Percentiles rank a stretch among this genome's conserved stretches.
Evolutionary conservation across 192 early-diverging fungal genomes (phyloP).

Genomic region (Chytriomyces sp.): DNA sequence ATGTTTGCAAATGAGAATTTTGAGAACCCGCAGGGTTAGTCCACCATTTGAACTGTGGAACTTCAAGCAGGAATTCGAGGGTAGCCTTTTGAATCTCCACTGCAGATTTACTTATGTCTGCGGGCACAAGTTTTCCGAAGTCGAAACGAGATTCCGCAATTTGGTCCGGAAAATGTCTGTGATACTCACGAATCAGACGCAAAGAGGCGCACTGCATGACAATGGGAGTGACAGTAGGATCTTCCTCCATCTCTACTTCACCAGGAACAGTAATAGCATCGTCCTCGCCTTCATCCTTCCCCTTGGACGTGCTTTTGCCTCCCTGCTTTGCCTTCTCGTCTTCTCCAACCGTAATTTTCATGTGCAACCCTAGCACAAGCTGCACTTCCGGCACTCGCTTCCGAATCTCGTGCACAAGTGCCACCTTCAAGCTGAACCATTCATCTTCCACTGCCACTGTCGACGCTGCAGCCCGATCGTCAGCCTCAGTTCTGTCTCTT

Average conservation of each 20-base stretch:
- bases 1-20: slow-evolving; percentile 22
- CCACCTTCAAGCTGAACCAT: slow-evolving; percentile 22
- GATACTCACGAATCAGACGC: slow-evolving; percentile 67
- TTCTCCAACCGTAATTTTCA: slow-evolving; percentile 32
- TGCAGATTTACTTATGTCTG: slow-evolving; percentile 44
- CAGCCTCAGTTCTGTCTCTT: neutral
- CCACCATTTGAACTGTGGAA: slow-evolving; percentile 73
- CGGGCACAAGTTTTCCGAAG: slow-evolving; percentile 71
- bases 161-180: slow-evolving; percentile 63
- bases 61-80: slow-evolving; percentile 61
- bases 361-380: slow-evolving; percentile 53
- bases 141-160: slow-evolving; percentile 74
- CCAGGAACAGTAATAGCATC: slow-evolving; percentile 3
- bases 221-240: slow-evolving; percentile 44
- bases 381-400: slow-evolving; percentile 73
- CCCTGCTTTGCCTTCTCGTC: neutral
- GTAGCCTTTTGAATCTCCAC: slow-evolving; percentile 51
- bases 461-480: neutral
- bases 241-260: slow-evolving; percentile 40
- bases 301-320: slow-evolving; percentile 26
- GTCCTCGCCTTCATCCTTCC: neutral
- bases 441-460: slow-evolving; percentile 1
- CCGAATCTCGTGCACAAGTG: slow-evolving; percentile 57
- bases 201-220: slow-evolving; percentile 59
- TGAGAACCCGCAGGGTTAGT: slow-evolving; percentile 34